Evolutionary conservation across 176 grass and related monocot species (phyloP).

Genomic region (Carex littledalei): DNA sequence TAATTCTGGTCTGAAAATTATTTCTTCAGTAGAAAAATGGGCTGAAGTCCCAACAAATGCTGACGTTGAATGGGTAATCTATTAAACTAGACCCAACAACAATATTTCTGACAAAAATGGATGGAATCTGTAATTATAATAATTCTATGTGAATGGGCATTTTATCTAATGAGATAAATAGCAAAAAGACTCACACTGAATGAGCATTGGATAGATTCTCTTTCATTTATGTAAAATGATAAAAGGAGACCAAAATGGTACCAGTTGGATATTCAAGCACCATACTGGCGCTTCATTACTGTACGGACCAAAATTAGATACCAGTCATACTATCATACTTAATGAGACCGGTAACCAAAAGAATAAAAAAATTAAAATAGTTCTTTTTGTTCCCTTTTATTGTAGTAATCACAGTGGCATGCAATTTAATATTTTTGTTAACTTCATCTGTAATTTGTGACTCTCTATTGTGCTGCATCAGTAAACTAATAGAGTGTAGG

Average conservation of each 20-base stretch:
- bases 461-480: background rate
- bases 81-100: background rate
- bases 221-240: slow-evolving; percentile 6
- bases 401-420: background rate
- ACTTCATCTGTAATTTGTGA: background rate
- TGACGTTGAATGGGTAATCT: background rate
- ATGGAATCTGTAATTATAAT: background rate
- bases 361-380: background rate
- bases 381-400: background rate
- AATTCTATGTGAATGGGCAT: background rate
- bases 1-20: background rate
- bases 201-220: background rate
- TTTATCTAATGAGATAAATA: background rate
- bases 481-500: background rate
- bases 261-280: background rate
- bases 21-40: background rate
- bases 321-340: background rate
- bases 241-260: background rate
- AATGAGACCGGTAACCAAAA: background rate
- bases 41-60: background rate
- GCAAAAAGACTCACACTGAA: background rate
- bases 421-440: background rate
- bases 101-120: background rate
- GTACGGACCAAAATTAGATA: background rate
- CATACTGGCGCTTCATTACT: background rate